These are phyloP conservation scores for Aspergillus quadricinctus DNA, from an alignment of 2,329 filamentous ascomycete genomes.

Conservation along the genomic window DNA sequence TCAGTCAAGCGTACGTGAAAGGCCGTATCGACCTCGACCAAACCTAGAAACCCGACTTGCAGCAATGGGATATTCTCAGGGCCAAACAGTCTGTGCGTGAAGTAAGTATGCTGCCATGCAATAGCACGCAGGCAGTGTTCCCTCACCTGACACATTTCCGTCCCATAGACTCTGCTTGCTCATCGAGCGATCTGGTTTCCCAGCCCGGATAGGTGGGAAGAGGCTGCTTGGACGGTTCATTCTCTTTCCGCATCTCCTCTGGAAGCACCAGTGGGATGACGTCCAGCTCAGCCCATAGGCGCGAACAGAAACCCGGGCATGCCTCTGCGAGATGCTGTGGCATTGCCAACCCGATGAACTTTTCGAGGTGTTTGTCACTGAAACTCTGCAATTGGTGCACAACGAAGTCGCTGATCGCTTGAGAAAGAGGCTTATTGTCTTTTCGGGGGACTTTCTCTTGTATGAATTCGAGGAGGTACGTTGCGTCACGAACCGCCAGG, in stretches of 20 bases:
- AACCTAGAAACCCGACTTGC: slow-evolving; percentile 60
- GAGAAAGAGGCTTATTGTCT: slow-evolving; percentile 33
- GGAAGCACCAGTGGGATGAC: slow-evolving; percentile 66
- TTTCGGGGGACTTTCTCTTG: slow-evolving; percentile 54
- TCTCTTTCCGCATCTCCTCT: slow-evolving; percentile 18
- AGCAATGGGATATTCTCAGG: slow-evolving; percentile 67
- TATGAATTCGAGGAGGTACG: slow-evolving; percentile 70
- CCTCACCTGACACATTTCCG: slow-evolving; percentile 68
- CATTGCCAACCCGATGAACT: slow-evolving; percentile 71
- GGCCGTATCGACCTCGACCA: slow-evolving; percentile 66
- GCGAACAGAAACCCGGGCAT: slow-evolving; percentile 63
- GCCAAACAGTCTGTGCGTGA: slow-evolving; percentile 58
- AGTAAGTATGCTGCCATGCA: slow-evolving; percentile 4
- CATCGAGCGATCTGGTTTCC: slow-evolving; percentile 62
- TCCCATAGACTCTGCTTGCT: slow-evolving; percentile 77
- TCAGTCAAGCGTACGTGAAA: slow-evolving; percentile 60
- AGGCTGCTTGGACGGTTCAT: slow-evolving; percentile 16
- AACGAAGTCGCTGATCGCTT: slow-evolving; percentile 57
- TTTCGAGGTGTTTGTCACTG: slow-evolving; percentile 62
- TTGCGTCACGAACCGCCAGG: slow-evolving; percentile 67
- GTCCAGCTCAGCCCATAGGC: slow-evolving; percentile 72
- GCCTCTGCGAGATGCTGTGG: slow-evolving; percentile 55
- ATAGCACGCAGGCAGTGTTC: background rate
- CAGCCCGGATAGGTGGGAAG: slow-evolving; percentile 35
- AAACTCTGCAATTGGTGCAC: slow-evolving; percentile 56